Conservation (phyloP, 108 stramenopile species). For the Fistulifera pelliculosa region DNA sequence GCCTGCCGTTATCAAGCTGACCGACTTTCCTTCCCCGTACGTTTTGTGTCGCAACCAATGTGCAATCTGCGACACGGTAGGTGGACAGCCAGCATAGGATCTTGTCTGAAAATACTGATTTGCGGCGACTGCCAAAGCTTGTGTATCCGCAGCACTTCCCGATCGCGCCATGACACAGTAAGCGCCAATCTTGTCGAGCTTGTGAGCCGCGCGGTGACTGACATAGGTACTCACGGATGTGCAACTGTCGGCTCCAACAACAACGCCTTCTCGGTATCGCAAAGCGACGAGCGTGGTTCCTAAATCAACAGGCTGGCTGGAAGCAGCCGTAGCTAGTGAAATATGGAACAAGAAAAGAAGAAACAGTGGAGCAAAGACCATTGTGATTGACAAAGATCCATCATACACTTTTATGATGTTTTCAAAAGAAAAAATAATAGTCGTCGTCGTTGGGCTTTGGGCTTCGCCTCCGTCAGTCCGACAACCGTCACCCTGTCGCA, state of each 20-base stretch:
- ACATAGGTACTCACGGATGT: constrained; percentile 63
- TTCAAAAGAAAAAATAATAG: no score
- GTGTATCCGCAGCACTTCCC: constrained; percentile 83
- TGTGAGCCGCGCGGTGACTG: constrained; percentile 69
- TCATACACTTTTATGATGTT: no score
- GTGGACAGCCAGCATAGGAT: constrained; percentile 17
- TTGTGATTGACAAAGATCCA: no score
- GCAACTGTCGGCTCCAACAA: constrained; percentile 70
- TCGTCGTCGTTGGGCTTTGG: no score
- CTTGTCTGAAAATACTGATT: constrained; percentile 34
- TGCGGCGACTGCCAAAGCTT: constrained; percentile 40
- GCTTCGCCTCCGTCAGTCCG: no score
- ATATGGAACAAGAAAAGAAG: no score
- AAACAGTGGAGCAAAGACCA: no score
- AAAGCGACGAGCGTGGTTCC: constrained; percentile 79
- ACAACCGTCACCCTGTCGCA: no score
- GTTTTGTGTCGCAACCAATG: constrained; percentile 40
- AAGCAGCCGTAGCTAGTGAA: neutral
- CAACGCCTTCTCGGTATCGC: constrained; percentile 49
- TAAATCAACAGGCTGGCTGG: constrained; percentile 30
- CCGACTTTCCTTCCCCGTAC: constrained; percentile 17
- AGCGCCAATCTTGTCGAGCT: constrained; percentile 24
- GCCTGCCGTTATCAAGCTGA: constrained; percentile 72
- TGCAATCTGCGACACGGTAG: constrained; percentile 56
- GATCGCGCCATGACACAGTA: constrained; percentile 73